A percentile compares a stretch with the other conserved stretches of the same genome.
Conservation (phyloP, 1,284 basidiomycete genomes). For the Cutaneotrichosporon dermatis region DNA sequence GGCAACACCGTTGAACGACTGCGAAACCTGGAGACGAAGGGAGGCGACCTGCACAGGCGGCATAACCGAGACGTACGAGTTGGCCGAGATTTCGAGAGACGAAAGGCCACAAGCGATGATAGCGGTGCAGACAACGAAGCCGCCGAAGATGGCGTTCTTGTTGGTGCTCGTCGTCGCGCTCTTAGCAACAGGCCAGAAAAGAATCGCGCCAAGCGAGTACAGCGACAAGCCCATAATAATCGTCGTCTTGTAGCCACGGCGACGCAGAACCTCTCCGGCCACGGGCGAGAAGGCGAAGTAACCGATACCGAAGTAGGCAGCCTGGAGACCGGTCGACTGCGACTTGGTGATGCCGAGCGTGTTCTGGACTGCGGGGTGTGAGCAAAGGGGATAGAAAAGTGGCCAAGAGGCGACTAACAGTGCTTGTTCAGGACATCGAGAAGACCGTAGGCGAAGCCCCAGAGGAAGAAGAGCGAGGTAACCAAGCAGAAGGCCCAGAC, state of each 20-base stretch:
- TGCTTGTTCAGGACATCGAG: conserved; percentile 74
- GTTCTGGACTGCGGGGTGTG: conserved; percentile 60
- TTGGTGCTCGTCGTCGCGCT: conserved; percentile 41
- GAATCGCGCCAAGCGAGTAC: conserved; percentile 68
- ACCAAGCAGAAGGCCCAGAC: conserved; percentile 62
- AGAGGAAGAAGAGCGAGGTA: conserved; percentile 75
- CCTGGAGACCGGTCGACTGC: conserved; percentile 76
- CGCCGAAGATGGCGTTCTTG: conserved; percentile 56
- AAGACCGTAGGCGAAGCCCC: conserved; percentile 59
- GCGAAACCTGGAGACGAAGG: conserved; percentile 72
- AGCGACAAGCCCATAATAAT: conserved; percentile 64
- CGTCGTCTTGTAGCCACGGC: conserved; percentile 51
- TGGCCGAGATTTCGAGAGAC: conserved; percentile 58
- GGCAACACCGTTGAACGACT: conserved; percentile 75
- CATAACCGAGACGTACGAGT: conserved; percentile 66
- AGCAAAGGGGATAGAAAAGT: no score
- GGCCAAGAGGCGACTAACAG: no score
- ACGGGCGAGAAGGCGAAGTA: conserved; percentile 55
- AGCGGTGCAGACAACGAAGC: conserved; percentile 67
- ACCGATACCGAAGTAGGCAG: conserved; percentile 69
- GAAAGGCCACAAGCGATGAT: conserved; percentile 60
- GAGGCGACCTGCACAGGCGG: conserved; percentile 62
- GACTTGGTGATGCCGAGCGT: conserved; percentile 70
- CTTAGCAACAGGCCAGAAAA: conserved; percentile 75
- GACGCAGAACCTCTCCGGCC: conserved; percentile 46